Percentiles rank a stretch among this genome's conserved stretches.
Evolutionary conservation across 768 basidiomycete species (phyloP).

Genomic region (Leccinum subgranulosum): DNA sequence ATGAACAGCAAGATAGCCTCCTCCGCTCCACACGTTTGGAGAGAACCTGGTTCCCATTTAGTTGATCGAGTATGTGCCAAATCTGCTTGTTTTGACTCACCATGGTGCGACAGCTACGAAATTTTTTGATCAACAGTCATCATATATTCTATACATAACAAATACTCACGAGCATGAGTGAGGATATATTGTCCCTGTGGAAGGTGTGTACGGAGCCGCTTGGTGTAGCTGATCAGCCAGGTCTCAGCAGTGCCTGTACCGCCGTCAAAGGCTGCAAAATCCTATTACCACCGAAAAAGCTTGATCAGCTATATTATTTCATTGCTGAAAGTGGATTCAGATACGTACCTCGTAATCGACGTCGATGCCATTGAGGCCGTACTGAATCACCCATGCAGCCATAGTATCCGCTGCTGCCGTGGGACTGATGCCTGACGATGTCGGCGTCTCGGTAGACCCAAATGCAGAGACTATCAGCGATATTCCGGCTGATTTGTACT

Average conservation of each 20-base stretch:
- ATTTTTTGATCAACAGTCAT: background rate
- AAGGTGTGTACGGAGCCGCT: slow-evolving; percentile 31
- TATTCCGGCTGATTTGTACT: slow-evolving; percentile 55
- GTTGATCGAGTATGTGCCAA: background rate
- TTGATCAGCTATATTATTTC: background rate
- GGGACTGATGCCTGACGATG: slow-evolving; percentile 39
- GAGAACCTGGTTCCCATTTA: slow-evolving; percentile 17
- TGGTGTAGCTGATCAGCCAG: slow-evolving; percentile 35
- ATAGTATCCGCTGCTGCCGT: slow-evolving; percentile 38
- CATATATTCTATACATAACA: background rate
- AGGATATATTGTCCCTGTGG: slow-evolving; percentile 12
- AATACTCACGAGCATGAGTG: slow-evolving; percentile 35
- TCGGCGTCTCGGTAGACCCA: slow-evolving; percentile 43
- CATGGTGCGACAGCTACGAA: slow-evolving; percentile 19
- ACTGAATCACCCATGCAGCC: slow-evolving; percentile 46
- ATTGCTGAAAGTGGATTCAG: background rate
- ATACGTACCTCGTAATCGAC: slow-evolving; percentile 48
- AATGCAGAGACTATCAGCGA: slow-evolving; percentile 57
- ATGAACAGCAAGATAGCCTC: slow-evolving; percentile 39
- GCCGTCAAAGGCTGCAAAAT: slow-evolving; percentile 32
- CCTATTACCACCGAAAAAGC: slow-evolving; percentile 13
- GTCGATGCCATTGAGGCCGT: slow-evolving; percentile 49
- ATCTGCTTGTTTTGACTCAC: slow-evolving; percentile 5
- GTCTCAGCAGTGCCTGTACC: slow-evolving; percentile 38
- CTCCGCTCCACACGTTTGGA: slow-evolving; percentile 18